Conservation (phyloP, 176 grass and related monocot species). For the Secale cereale region DNA sequence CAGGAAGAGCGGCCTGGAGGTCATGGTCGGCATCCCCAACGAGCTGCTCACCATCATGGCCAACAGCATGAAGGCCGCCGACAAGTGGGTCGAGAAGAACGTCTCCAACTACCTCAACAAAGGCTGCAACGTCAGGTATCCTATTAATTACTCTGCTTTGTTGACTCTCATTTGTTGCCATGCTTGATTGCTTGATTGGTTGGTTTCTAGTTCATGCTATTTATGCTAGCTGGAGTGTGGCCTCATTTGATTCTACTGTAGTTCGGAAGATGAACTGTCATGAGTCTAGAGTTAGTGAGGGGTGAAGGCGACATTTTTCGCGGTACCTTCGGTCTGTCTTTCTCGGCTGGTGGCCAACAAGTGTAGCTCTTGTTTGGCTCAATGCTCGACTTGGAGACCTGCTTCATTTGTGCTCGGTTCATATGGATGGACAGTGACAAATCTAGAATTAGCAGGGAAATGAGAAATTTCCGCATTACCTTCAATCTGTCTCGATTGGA, state of each 20-base stretch:
- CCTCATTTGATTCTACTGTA: neutral
- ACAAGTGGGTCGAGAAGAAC: conserved; percentile 88
- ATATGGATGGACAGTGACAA: neutral
- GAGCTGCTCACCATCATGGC: conserved; percentile 66
- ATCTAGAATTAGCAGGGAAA: neutral
- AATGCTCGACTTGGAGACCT: neutral
- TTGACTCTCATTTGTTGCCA: neutral
- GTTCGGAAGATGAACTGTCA: neutral
- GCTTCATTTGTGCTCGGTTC: neutral
- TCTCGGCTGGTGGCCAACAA: neutral
- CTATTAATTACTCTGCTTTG: neutral
- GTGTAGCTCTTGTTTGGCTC: neutral
- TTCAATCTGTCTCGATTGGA: neutral
- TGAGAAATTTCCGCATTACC: neutral
- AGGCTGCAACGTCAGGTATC: conserved; percentile 82
- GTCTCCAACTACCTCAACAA: conserved; percentile 64
- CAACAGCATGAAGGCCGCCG: conserved; percentile 56
- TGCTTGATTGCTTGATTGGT: neutral
- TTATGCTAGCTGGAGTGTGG: neutral
- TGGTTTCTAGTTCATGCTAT: neutral
- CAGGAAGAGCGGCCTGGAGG: conserved; percentile 89
- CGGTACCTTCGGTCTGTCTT: neutral
- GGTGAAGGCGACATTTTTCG: neutral
- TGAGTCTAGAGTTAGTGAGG: neutral
- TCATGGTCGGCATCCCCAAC: conserved; percentile 99